Conservation (phyloP, 768 basidiomycete species). For the Leccinum subgranulosum region DNA sequence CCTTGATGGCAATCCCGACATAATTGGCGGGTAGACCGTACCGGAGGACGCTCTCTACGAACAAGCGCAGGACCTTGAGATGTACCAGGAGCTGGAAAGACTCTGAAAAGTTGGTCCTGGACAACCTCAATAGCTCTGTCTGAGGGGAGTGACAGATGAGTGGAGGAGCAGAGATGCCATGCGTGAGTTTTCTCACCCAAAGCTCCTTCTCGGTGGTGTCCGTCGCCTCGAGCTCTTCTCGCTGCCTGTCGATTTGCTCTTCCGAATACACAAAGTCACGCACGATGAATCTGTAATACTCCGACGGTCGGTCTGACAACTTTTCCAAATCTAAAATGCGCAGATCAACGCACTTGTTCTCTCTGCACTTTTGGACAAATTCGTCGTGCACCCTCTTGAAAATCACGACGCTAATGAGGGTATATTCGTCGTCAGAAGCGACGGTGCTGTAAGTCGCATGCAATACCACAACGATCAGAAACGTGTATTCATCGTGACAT, state of each 20-base stretch:
- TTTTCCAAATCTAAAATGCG: neutral
- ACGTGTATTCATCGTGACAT: conserved; percentile 12
- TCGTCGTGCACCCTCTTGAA: conserved; percentile 92
- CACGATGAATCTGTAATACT: conserved; percentile 70
- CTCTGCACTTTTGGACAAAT: conserved; percentile 90
- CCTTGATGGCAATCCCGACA: conserved; percentile 77
- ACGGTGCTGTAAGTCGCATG: conserved; percentile 49
- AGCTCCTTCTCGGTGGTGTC: conserved; percentile 91
- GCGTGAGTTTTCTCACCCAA: conserved; percentile 62
- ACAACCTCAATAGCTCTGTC: conserved; percentile 88
- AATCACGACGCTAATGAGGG: conserved; percentile 78
- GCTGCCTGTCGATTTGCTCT: conserved; percentile 74
- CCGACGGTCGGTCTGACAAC: conserved; percentile 5
- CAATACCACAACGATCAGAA: conserved; percentile 15
- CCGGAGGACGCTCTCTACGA: conserved; percentile 91
- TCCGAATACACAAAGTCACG: conserved; percentile 94
- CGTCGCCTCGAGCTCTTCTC: conserved; percentile 75
- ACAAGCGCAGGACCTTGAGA: conserved; percentile 86
- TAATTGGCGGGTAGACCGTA: conserved; percentile 96
- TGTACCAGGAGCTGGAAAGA: conserved; percentile 93
- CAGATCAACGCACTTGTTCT: conserved; percentile 71
- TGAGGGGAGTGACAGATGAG: conserved; percentile 31
- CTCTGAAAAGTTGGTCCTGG: conserved; percentile 96
- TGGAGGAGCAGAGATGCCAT: neutral
- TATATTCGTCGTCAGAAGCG: conserved; percentile 85